Percentiles rank a stretch among this genome's conserved stretches.
These are phyloP conservation scores for Juncus effusus DNA, from an alignment of 176 grass and related monocot genomes.

Conservation along the genomic window DNA sequence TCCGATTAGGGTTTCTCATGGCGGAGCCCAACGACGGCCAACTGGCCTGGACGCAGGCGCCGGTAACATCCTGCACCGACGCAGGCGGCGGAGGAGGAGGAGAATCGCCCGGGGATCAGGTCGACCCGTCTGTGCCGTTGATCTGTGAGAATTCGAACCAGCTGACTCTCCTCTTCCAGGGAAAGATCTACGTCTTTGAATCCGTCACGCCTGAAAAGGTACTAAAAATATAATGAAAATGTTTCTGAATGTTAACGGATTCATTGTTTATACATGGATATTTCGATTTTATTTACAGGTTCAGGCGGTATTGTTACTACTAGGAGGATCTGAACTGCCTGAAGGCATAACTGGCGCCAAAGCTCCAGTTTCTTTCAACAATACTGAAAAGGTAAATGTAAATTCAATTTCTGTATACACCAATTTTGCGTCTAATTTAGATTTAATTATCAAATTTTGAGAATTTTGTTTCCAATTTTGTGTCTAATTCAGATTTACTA, in stretches of 20 bases:
- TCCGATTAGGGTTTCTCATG: conserved; percentile 27
- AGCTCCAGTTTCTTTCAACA: conserved; percentile 40
- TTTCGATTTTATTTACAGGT: conserved; percentile 48
- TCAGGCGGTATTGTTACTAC: conserved; percentile 69
- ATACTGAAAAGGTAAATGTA: conserved; percentile 44
- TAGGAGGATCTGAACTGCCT: conserved; percentile 67
- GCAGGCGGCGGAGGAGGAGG: conserved; percentile 22
- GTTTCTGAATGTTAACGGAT: too few relatives aligned
- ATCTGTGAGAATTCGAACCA: conserved; percentile 50
- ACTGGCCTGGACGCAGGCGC: conserved; percentile 23
- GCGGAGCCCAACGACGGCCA: conserved; percentile 29
- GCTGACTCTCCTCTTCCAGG: conserved; percentile 90
- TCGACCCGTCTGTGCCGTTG: conserved; percentile 37
- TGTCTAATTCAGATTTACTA: too few relatives aligned
- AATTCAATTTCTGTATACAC: conserved; percentile 8
- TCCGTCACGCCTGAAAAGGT: conserved; percentile 84
- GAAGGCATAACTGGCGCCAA: conserved; percentile 32
- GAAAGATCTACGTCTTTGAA: conserved; percentile 97
- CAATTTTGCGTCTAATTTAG: background rate
- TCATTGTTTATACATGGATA: background rate
- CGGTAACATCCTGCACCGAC: conserved; percentile 14
- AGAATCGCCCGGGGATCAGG: conserved; percentile 28
- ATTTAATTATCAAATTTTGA: too few relatives aligned
- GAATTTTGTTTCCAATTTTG: too few relatives aligned
- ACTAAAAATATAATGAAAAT: too few relatives aligned